Conservation (phyloP, 2,329 filamentous ascomycete genomes). For the Colletotrichum musicola region DNA sequence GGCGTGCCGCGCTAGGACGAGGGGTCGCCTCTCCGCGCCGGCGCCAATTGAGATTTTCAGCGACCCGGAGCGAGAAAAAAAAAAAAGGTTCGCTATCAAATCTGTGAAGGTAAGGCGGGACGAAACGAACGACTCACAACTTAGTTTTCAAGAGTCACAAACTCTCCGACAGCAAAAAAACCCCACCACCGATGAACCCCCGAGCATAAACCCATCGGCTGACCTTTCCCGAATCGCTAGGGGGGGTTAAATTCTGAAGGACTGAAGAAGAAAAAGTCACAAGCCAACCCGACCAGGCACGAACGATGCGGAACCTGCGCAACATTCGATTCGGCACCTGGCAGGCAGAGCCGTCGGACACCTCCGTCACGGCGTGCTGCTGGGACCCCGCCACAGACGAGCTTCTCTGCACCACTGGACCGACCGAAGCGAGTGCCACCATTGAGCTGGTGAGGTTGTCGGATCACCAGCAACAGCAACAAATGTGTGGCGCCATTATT, state of each 20-base stretch:
- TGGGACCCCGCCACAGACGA: conserved; percentile 88
- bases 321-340: conserved; percentile 79
- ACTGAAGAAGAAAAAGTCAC: neutral
- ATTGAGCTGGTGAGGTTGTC: conserved; percentile 77
- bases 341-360: conserved; percentile 17
- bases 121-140: conserved; percentile 28
- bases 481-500: conserved; percentile 52
- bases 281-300: conserved; percentile 3
- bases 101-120: neutral
- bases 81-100: conserved; percentile 19
- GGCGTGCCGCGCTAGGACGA: conserved; percentile 9
- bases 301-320: conserved; percentile 86
- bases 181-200: conserved; percentile 9
- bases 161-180: neutral
- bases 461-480: conserved; percentile 52
- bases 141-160: neutral
- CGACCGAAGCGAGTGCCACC: conserved; percentile 74
- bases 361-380: conserved; percentile 71
- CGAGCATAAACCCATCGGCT: conserved; percentile 13
- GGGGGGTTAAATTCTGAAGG: neutral
- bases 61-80: neutral
- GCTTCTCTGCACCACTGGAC: conserved; percentile 87
- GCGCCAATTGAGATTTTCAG: conserved; percentile 18
- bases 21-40: conserved; percentile 5
- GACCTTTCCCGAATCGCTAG: neutral